These are phyloP conservation scores for Erysiphe neolycopersici DNA, from an alignment of 2,329 filamentous ascomycete genomes.

Conservation along the genomic window DNA sequence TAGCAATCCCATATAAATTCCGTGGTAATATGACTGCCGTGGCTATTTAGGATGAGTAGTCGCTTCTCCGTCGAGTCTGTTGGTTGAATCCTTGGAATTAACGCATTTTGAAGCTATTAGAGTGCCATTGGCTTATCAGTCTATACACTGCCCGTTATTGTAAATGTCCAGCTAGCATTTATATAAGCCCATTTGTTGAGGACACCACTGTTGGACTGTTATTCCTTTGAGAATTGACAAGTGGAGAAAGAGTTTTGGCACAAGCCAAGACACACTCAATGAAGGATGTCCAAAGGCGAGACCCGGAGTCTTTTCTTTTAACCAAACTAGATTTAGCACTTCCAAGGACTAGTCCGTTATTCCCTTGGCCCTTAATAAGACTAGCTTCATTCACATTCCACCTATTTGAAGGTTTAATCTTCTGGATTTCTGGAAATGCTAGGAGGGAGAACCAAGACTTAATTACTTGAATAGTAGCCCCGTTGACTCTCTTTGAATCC, in stretches of 20 bases:
- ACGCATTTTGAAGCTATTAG: neutral
- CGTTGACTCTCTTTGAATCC: too few species aligned
- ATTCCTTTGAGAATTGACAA: neutral
- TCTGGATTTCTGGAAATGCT: too few species aligned
- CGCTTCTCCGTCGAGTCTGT: neutral
- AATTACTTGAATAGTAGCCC: too few species aligned
- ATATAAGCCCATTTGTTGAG: neutral
- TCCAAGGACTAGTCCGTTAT: too few species aligned
- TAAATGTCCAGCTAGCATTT: neutral
- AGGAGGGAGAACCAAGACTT: too few species aligned
- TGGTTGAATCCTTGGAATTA: neutral
- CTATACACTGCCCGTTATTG: neutral
- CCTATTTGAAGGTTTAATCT: too few species aligned
- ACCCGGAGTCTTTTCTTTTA: too few species aligned
- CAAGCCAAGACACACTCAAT: too few species aligned
- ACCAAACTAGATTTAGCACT: too few species aligned
- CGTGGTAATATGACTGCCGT: neutral
- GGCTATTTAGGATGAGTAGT: neutral
- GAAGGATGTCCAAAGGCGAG: too few species aligned
- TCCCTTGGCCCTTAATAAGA: too few species aligned
- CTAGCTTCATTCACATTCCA: too few species aligned
- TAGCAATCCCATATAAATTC: neutral
- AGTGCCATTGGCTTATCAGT: neutral
- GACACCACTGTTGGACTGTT: neutral
- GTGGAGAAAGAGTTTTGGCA: neutral